phyloP scores from a whole-genome alignment of 2,329 filamentous ascomycete genomes.

The Ophioceras dolichostomum region DNA sequence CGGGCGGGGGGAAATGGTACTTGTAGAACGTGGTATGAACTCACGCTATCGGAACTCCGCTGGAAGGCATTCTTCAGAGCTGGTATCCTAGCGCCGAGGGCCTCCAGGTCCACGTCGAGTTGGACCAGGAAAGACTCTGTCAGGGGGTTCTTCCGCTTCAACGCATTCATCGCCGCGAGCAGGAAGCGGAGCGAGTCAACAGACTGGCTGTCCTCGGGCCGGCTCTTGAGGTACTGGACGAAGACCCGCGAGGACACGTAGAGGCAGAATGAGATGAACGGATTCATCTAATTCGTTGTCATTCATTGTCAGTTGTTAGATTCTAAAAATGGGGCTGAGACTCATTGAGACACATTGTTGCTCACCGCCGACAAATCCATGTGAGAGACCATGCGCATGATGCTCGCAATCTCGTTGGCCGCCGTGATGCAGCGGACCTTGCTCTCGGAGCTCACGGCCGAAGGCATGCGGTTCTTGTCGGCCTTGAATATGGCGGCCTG shows the following conservation, averaged over 20 bases:
- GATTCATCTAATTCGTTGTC: slow-evolving; percentile 96
- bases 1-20: no score
- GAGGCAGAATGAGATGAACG: slow-evolving; percentile 88
- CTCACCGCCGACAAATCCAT: slow-evolving; percentile 72
- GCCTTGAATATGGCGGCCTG: slow-evolving; percentile 97
- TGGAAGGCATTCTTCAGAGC: slow-evolving; percentile 43
- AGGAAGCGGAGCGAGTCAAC: slow-evolving; percentile 81
- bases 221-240: slow-evolving; percentile 88
- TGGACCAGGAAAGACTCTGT: slow-evolving; percentile 93
- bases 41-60: slow-evolving; percentile 37
- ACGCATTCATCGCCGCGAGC: slow-evolving; percentile 75
- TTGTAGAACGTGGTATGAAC: no score
- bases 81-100: slow-evolving; percentile 49
- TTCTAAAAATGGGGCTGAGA: no score
- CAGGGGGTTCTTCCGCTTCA: slow-evolving; percentile 79
- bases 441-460: slow-evolving; percentile 72
- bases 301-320: slow-evolving; percentile 2
- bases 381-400: slow-evolving; percentile 92
- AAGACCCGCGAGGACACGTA: slow-evolving; percentile 95
- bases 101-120: slow-evolving; percentile 81
- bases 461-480: slow-evolving; percentile 71
- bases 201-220: slow-evolving; percentile 71
- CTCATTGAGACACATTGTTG: no score
- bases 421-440: slow-evolving; percentile 89
- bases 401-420: slow-evolving; percentile 83